Percentiles rank a stretch among this genome's conserved stretches.
Conservation (phyloP, 176 grass and related monocot genomes). For the Dendrocalamus sinicus region DNA sequence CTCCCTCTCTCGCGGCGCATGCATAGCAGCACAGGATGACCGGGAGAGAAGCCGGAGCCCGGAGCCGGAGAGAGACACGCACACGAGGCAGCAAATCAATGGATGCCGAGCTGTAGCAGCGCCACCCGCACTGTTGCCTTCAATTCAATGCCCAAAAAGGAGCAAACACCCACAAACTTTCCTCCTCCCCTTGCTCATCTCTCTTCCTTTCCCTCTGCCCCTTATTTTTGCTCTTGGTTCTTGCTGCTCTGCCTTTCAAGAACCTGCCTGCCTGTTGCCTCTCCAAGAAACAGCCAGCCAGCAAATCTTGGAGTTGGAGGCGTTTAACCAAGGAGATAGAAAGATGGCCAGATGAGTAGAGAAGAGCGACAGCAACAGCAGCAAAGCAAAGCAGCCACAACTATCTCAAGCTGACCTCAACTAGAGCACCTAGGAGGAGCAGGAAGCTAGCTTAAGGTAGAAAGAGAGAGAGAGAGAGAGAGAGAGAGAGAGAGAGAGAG, state of each 20-base stretch:
- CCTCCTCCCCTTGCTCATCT: neutral
- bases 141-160: conserved; percentile 25
- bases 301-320: conserved; percentile 21
- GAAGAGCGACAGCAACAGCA: neutral
- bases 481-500: no score
- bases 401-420: neutral
- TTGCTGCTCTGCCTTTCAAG: neutral
- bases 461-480: no score
- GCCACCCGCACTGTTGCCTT: neutral
- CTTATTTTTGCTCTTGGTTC: neutral
- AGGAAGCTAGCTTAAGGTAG: conserved; percentile 24
- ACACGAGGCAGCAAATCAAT: conserved; percentile 16
- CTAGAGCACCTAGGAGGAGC: neutral
- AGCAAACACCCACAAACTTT: conserved; percentile 6
- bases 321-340: conserved; percentile 15
- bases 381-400: neutral
- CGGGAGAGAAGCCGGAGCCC: neutral
- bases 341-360: neutral
- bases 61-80: neutral
- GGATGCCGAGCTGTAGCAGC: conserved; percentile 26
- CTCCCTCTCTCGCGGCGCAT: neutral
- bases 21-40: neutral
- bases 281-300: conserved; percentile 2
- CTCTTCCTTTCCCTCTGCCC: neutral
- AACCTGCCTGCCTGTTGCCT: conserved; percentile 6